Conservation (phyloP, 257 asterid species). For the Mentha longifolia region DNA sequence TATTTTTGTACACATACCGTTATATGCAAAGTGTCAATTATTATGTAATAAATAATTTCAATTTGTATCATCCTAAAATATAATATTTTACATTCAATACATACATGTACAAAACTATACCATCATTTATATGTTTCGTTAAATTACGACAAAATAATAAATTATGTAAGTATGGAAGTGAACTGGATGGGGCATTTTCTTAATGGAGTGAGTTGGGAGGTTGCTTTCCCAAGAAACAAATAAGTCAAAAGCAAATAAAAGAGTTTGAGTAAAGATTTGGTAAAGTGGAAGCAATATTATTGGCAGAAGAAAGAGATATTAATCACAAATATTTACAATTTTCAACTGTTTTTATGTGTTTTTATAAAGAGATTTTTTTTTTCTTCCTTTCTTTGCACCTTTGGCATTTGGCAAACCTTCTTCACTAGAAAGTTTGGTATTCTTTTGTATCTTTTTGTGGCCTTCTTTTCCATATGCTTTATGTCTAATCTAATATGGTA, state of each 20-base stretch:
- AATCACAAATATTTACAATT: background rate
- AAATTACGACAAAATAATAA: constrained; percentile 6
- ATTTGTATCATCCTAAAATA: background rate
- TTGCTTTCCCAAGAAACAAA: constrained; percentile 41
- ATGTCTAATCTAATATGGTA: background rate
- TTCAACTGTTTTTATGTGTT: too few relatives aligned
- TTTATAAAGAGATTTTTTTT: background rate
- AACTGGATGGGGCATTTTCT: constrained; percentile 20
- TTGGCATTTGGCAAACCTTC: constrained; percentile 18
- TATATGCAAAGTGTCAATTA: background rate
- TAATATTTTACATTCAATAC: too few relatives aligned
- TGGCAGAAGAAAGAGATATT: constrained; percentile 39
- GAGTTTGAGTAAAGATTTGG: constrained; percentile 46
- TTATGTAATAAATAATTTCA: background rate
- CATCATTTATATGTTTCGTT: background rate
- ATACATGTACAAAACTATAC: background rate
- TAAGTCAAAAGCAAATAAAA: constrained; percentile 41
- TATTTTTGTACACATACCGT: background rate
- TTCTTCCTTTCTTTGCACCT: constrained; percentile 6
- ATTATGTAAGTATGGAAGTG: background rate
- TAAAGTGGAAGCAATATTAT: constrained; percentile 39
- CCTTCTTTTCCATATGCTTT: constrained; percentile 7
- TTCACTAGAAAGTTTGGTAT: background rate
- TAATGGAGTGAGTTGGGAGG: constrained; percentile 33
- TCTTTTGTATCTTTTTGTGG: background rate